These are phyloP conservation scores for Polyporus arcularius DNA, from an alignment of 768 basidiomycete genomes.

Conservation along the genomic window DNA sequence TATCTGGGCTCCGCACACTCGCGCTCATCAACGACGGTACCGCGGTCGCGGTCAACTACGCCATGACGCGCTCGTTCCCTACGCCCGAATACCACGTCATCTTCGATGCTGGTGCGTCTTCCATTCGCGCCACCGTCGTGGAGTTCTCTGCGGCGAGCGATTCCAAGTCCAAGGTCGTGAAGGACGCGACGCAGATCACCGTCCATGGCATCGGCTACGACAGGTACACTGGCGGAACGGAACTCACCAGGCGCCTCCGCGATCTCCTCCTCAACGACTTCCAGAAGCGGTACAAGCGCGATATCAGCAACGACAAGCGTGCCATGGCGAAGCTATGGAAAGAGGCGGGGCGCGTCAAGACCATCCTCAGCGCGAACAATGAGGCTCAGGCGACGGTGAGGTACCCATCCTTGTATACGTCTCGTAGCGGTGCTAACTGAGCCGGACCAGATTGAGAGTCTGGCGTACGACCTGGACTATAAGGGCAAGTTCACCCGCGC, in stretches of 20 bases:
- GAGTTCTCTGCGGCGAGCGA: conserved; percentile 58
- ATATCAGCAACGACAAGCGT: conserved; percentile 70
- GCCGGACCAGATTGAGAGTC: conserved; percentile 70
- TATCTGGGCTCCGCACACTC: conserved; percentile 76
- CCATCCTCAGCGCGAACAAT: conserved; percentile 89
- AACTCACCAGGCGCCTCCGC: conserved; percentile 80
- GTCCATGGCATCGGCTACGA: conserved; percentile 86
- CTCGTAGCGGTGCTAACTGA: background rate
- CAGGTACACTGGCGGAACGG: conserved; percentile 73
- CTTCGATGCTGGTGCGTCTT: conserved; percentile 91
- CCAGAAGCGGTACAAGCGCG: conserved; percentile 65
- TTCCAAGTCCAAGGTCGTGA: conserved; percentile 45
- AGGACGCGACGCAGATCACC: conserved; percentile 66
- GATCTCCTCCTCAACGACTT: conserved; percentile 80
- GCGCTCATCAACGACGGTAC: conserved; percentile 91
- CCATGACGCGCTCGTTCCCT: conserved; percentile 91
- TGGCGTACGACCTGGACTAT: conserved; percentile 92
- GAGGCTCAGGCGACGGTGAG: conserved; percentile 75
- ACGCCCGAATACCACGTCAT: conserved; percentile 83
- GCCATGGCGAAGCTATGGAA: conserved; percentile 95
- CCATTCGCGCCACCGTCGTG: conserved; percentile 77
- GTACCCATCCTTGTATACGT: conserved; percentile 12
- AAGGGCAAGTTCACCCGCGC: conserved; percentile 73
- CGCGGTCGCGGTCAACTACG: conserved; percentile 96
- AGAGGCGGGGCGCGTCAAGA: conserved; percentile 89